Conservation (phyloP, 2,329 filamentous ascomycete genomes). For the Mollisiaceae sp. region DNA sequence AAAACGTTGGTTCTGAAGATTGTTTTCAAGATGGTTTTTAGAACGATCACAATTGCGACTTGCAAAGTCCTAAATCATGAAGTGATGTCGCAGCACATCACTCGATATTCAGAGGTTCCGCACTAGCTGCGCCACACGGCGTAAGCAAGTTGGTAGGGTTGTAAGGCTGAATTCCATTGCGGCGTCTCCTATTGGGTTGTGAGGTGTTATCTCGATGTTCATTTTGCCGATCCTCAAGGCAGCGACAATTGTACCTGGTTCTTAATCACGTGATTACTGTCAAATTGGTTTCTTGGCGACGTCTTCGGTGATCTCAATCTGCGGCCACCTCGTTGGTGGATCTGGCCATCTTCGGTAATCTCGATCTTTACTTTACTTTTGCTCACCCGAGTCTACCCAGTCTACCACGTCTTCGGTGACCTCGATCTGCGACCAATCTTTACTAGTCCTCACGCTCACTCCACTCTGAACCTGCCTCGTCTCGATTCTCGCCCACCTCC, state of each 20-base stretch:
- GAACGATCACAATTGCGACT: not conserved
- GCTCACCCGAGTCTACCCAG: too few species aligned
- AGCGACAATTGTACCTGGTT: not conserved
- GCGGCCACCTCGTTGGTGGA: too few species aligned
- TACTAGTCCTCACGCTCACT: too few species aligned
- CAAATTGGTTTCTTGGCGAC: too few species aligned
- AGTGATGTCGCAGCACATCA: not conserved
- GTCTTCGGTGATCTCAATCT: too few species aligned
- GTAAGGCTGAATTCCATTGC: not conserved
- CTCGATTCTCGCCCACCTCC: constrained; percentile 14
- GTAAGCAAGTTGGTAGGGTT: not conserved
- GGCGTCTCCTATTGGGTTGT: not conserved
- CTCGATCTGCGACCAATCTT: too few species aligned
- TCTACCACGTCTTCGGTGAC: too few species aligned
- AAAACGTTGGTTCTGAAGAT: not conserved
- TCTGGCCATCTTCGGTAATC: too few species aligned
- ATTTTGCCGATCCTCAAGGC: not conserved
- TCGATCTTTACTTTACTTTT: too few species aligned
- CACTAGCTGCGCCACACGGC: not conserved
- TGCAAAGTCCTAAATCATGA: not conserved
- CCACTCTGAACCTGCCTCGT: not conserved
- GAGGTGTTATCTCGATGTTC: not conserved
- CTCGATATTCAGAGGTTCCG: not conserved
- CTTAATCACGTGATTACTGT: not conserved
- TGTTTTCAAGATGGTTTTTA: not conserved